Evolutionary conservation across 371 early-diverging fungal species (phyloP).

Genomic region (Zopfochytrium polystomum): DNA sequence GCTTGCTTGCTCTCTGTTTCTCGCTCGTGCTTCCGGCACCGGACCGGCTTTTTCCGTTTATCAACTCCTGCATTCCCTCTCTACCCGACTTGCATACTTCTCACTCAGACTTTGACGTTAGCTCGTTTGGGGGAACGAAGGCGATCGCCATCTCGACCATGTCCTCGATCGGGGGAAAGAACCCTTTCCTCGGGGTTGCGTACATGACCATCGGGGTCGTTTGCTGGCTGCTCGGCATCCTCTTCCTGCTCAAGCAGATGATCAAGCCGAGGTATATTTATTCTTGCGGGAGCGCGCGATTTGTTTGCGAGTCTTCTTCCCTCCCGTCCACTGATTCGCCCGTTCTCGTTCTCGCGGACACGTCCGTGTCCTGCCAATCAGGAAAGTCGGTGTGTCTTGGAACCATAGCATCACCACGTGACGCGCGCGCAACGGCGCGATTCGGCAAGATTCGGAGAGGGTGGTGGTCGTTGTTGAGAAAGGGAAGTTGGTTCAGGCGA

Average conservation of each 20-base stretch:
- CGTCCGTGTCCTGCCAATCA: too few relatives aligned
- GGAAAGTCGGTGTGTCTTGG: too few relatives aligned
- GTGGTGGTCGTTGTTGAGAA: too few relatives aligned
- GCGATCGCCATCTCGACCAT: slow-evolving; percentile 86
- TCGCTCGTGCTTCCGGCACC: slow-evolving; percentile 2
- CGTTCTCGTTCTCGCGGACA: too few relatives aligned
- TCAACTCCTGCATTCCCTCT: not conserved
- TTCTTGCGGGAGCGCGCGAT: too few relatives aligned
- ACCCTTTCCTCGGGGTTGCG: slow-evolving; percentile 90
- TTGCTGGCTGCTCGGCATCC: slow-evolving; percentile 78
- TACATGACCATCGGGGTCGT: slow-evolving; percentile 85
- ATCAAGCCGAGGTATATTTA: too few relatives aligned
- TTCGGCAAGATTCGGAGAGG: too few relatives aligned
- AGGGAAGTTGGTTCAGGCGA: too few relatives aligned
- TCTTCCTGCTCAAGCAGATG: slow-evolving; percentile 81
- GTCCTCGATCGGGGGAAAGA: slow-evolving; percentile 90
- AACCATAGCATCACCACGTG: too few relatives aligned
- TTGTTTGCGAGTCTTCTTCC: too few relatives aligned
- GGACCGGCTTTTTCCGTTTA: not conserved
- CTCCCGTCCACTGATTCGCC: too few relatives aligned
- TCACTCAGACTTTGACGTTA: slow-evolving; percentile 82
- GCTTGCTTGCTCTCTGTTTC: slow-evolving; percentile 7
- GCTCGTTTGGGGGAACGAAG: slow-evolving; percentile 83
- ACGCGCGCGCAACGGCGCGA: too few relatives aligned
- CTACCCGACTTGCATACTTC: not conserved